Percentiles rank a stretch among this genome's conserved stretches.
Conservation (phyloP, 2,329 filamentous ascomycete genomes). For the Verticillium albo-atrum region DNA sequence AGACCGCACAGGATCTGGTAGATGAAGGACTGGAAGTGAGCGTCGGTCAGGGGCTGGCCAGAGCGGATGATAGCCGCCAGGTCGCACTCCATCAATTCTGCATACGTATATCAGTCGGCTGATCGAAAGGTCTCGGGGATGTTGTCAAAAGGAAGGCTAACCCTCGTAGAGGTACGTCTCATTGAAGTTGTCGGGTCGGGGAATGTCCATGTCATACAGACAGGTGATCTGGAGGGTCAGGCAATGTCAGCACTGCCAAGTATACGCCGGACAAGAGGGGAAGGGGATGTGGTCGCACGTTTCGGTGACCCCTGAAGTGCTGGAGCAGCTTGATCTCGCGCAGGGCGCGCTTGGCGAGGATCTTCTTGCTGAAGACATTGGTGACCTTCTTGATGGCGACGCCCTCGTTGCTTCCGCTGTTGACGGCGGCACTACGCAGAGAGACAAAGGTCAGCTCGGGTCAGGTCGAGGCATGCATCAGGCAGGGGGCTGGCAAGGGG, state of each 20-base stretch:
- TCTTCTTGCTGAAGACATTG: slow-evolving; percentile 99
- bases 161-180: slow-evolving; percentile 99
- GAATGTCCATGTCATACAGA: slow-evolving; percentile 99
- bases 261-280: slow-evolving; percentile 5
- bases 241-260: slow-evolving; percentile 2
- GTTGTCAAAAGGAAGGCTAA: slow-evolving; percentile 33
- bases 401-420: slow-evolving; percentile 84
- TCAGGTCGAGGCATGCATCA: slow-evolving; percentile 1
- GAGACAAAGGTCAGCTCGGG: slow-evolving; percentile 4
- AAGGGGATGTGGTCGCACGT: slow-evolving; percentile 50
- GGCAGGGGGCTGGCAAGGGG: slow-evolving; percentile 6
- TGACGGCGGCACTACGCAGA: slow-evolving; percentile 73
- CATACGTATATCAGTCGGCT: not conserved
- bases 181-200: slow-evolving; percentile 95
- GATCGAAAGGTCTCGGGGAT: slow-evolving; percentile 3
- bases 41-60: slow-evolving; percentile 93
- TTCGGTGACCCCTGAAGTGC: slow-evolving; percentile 89
- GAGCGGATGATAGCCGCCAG: slow-evolving; percentile 96
- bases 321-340: slow-evolving; percentile 98
- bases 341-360: slow-evolving; percentile 93
- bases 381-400: slow-evolving; percentile 99
- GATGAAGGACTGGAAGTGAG: slow-evolving; percentile 99
- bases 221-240: slow-evolving; percentile 74
- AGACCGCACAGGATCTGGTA: slow-evolving; percentile 98
- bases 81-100: slow-evolving; percentile 99